Percentiles rank a stretch among this genome's conserved stretches.
Conservation (phyloP, 768 basidiomycete species). For the Calocybe indica region DNA sequence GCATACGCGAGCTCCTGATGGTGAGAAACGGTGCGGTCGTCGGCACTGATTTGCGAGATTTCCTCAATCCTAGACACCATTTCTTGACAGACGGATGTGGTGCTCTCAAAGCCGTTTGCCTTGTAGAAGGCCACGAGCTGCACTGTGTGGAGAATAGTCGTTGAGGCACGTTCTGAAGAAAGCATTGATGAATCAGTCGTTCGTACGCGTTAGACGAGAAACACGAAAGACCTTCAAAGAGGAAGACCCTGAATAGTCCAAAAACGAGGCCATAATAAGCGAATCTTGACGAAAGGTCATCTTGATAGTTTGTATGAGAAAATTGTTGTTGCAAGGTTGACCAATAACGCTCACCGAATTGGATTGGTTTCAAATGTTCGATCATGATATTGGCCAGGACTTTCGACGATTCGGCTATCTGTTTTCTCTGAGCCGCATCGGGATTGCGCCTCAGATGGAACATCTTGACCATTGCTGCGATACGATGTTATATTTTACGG, state of each 20-base stretch:
- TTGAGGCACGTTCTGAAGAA: constrained; percentile 62
- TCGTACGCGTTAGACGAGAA: constrained; percentile 3
- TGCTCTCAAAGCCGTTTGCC: constrained; percentile 61
- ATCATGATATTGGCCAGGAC: constrained; percentile 69
- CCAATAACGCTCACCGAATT: constrained; percentile 40
- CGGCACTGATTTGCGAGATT: constrained; percentile 40
- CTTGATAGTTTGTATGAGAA: constrained; percentile 7
- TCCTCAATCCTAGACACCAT: constrained; percentile 55
- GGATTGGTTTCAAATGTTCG: constrained; percentile 53
- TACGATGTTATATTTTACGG: not conserved
- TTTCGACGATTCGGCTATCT: constrained; percentile 64
- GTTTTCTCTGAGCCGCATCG: constrained; percentile 70
- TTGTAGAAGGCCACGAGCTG: constrained; percentile 72
- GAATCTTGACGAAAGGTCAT: constrained; percentile 27
- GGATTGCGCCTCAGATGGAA: constrained; percentile 77
- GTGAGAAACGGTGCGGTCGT: constrained; percentile 50
- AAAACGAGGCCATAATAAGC: constrained; percentile 44
- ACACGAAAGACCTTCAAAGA: constrained; percentile 39
- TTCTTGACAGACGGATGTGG: constrained; percentile 50
- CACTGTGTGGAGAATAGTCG: constrained; percentile 76
- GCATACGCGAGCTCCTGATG: constrained; percentile 70
- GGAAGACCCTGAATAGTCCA: constrained; percentile 36
- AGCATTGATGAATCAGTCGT: constrained; percentile 3
- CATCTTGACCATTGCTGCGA: constrained; percentile 76
- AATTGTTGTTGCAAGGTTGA: not conserved